Base-by-base conservation (phyloP, 1,139 yeast genomes). In the Hyphopichia burtonii region DNA sequence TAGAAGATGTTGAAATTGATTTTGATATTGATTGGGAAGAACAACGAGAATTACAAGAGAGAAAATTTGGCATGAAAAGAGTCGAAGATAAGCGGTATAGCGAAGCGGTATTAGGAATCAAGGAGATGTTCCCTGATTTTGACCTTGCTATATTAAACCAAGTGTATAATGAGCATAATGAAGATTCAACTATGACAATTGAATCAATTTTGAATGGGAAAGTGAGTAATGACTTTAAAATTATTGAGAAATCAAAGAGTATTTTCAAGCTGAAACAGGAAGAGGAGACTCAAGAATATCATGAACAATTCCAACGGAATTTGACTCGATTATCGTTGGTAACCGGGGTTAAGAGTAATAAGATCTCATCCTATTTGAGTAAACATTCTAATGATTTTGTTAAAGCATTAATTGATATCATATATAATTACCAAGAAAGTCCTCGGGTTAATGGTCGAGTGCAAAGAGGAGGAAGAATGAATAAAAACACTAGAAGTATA, bases 391-490 rank as follows among this genome's bases (percentile, higher is more conserved):
- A 56, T 11, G 55, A 61, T 36, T 52, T 59, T 27, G 38, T 53
- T 3, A 51, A 50, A 22, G 51, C 71, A 2, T 48, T 72, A 31
- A 53, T 61, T 19, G 68, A 64, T 16, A 51, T 72, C 5, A 54
- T 71, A 16, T 50, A 40, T 38, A 57, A 52, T 34, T 19, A 15
- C n/a, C 8, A 34, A 14, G 16, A 16, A 4, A 6, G 28, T 10
- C 17, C 3, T 20, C 5, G 36, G 8, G n/a, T 9, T 19, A 11
- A 16, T 22, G 15, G 31, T 23, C 12, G 36, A 37, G 37, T 33
- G 6, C 46, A 43, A 39, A 16, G 32, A 17, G 38, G 38, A 12
- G 25, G 31, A 4, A 25, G 14, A 16, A 18, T 4, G 7, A 28
- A 19, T 27, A 18, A 17, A 7, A 28, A 33, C 9, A 33, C 27